Evolutionary conservation across 192 early-diverging fungal genomes (phyloP), one percentile per base, ranked within the genome.

Genomic region (Backusella liffmaniae): DNA sequence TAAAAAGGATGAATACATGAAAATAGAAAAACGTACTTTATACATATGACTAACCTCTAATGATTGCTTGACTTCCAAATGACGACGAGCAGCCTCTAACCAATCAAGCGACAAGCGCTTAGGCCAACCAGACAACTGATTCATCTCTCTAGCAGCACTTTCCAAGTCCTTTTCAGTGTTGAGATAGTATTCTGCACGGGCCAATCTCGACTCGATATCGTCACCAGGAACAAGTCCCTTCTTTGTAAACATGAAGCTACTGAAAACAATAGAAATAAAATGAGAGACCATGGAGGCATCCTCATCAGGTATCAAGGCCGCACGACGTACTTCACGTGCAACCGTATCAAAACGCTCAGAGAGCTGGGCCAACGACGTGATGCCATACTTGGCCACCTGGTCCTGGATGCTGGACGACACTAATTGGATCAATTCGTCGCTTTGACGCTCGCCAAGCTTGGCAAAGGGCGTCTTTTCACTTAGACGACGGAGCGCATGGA

Each of bases 61-160:
- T 37, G 95, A 95, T 84, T 98, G 96, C 81, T 93, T 90, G 34
- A 97, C 85, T 82, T 96, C 94, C 75, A 99, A 87, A 83, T 95
- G 90, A 74, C 85, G 85, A 51, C 95, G 90, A 0, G 96, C 94
- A 35, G 88, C 85, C 34, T 82, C 80, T 32, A 99, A 84, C 97
- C 97, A 99, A 84, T 96, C 97, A 80, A 86, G 78, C 18, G 95
- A 92, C 66, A 99, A 82, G 76, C 83, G 85, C 82, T 93, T 92
- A 16, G 94, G 89, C 97, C 97, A 99, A 9, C 97, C 96, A 53
- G 82, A 90, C 65, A 99, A 84, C 82, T 96, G 96, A 83, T 98
- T 98, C 74, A 98, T 76, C 77, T 99, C 96, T 76, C 97, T 86
- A 6, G 94, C 83, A 16, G 96, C 96, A 65, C 84, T 84, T 46